These are phyloP conservation scores for Russula virescens DNA, from an alignment of 768 basidiomycete species.

Conservation along the genomic window DNA sequence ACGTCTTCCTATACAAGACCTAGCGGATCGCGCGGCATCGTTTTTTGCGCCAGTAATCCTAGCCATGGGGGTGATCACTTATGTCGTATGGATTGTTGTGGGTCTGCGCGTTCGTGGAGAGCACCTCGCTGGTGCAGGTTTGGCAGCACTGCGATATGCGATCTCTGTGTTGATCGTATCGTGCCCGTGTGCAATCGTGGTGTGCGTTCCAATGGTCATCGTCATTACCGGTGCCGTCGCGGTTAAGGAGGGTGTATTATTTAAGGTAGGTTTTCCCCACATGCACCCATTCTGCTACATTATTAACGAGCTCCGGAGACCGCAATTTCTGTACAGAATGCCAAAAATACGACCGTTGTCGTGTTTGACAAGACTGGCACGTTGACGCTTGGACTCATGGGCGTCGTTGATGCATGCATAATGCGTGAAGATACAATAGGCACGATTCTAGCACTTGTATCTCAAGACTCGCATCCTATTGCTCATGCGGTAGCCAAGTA, in stretches of 20 bases:
- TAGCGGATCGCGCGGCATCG: conserved; percentile 46
- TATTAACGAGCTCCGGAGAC: conserved; percentile 12
- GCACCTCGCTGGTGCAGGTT: conserved; percentile 27
- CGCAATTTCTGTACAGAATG: conserved; percentile 11
- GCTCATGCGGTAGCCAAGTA: conserved; percentile 33
- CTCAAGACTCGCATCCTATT: conserved; percentile 34
- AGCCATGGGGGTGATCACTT: conserved; percentile 35
- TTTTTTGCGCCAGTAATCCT: conserved; percentile 47
- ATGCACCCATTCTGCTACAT: background rate
- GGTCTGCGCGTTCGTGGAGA: conserved; percentile 30
- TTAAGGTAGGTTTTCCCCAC: conserved; percentile 25
- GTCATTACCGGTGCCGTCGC: conserved; percentile 33
- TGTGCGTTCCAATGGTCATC: conserved; percentile 36
- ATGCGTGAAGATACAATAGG: conserved; percentile 27
- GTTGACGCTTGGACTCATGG: conserved; percentile 40
- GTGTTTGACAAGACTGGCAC: conserved; percentile 63
- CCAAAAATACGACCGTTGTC: conserved; percentile 36
- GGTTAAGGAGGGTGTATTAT: conserved; percentile 31
- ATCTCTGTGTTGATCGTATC: conserved; percentile 48
- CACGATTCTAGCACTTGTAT: conserved; percentile 30
- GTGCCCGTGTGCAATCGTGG: conserved; percentile 46
- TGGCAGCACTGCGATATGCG: conserved; percentile 43
- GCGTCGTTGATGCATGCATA: conserved; percentile 35
- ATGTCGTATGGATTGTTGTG: conserved; percentile 36
- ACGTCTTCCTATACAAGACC: conserved; percentile 36